Base-by-base conservation (phyloP, 345 rosid genomes). In the Hevea brasiliensis region DNA sequence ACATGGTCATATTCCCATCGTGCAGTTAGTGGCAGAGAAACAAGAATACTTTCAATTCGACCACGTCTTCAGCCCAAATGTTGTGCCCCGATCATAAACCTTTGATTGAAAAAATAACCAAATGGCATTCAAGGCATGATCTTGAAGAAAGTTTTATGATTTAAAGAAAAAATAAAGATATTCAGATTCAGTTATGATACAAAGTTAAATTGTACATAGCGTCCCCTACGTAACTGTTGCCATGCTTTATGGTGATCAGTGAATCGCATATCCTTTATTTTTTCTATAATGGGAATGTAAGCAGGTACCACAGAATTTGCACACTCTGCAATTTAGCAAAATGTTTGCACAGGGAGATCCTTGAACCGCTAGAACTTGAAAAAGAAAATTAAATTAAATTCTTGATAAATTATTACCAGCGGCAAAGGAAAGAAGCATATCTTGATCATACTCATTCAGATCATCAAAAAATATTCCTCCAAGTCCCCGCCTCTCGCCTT, bases 1-100 rank as follows among this genome's bases (percentile, higher is more conserved):
- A 94, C 97, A 74, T 92, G 98, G 74, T 94, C 98, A 69, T 94
- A 94, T 70, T 94, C 97, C 98, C 98, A 94, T 62, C 98, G 89
- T 67, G 97, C 95, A 62, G 96, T 78, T 10, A 91, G 84, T 2
- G 99, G 99, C 70, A 95, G 91, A 74, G 98, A 95, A 68, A 95
- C 99, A 26, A 95, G 97, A 81, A 95, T 92, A 67, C 99, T 95
- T 86, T 95, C 98, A 65, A 95, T 95, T 71, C 98, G 76, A 29
- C 99, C 98, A 74, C 99, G 99, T 95, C 85, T 92, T 95, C 80
- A 95, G 79, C 68, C 99, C 99, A 82, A 95, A 95, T 20, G 99
- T 92, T 50, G 99, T 95, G 62, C 99, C 99, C 12, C 98, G 88
- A 77, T 95, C 99, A 74, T 95, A 95, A 14, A 95, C 97, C 99